Percentiles rank a stretch among this genome's conserved stretches.
These are phyloP conservation scores for Rutstroemia sp. DNA, from an alignment of 2,329 filamentous ascomycete genomes.

Conservation along the genomic window DNA sequence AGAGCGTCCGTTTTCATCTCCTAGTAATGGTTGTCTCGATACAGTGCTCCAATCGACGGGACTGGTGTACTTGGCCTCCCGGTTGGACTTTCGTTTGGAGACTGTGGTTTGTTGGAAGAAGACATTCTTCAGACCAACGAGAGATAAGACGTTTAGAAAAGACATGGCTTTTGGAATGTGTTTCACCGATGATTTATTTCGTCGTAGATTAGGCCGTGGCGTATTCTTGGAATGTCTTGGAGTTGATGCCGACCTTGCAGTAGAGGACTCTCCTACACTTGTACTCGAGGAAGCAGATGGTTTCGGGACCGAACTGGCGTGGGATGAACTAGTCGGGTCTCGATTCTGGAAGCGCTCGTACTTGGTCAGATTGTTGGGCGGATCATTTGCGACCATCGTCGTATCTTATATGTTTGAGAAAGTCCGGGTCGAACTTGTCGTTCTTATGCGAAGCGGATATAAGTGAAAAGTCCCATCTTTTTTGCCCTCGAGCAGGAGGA, in stretches of 20 bases:
- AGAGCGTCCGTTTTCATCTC: neutral
- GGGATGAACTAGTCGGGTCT: neutral
- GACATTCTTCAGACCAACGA: slow-evolving; percentile 24
- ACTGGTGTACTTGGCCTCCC: slow-evolving; percentile 3
- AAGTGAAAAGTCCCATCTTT: neutral
- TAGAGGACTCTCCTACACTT: neutral
- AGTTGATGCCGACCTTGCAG: neutral
- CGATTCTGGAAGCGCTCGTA: too few species aligned
- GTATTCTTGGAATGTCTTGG: neutral
- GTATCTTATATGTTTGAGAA: neutral
- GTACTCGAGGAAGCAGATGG: neutral
- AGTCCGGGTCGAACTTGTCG: neutral
- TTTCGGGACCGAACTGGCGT: neutral
- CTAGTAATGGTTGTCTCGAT: slow-evolving; percentile 17
- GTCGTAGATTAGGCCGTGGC: neutral
- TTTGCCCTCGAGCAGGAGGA: neutral
- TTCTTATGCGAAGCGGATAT: neutral
- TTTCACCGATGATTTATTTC: neutral
- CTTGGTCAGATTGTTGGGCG: neutral
- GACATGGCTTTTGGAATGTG: slow-evolving; percentile 22
- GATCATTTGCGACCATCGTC: neutral
- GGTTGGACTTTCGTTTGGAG: slow-evolving; percentile 11
- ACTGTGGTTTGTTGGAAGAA: slow-evolving; percentile 23
- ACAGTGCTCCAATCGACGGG: slow-evolving; percentile 13
- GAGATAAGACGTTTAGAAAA: slow-evolving; percentile 13